Percentiles rank a stretch among this genome's conserved stretches.
These are phyloP conservation scores for Gracilaria domingensis DNA, from an alignment of 23 red algal genomes.

Conservation along the genomic window DNA sequence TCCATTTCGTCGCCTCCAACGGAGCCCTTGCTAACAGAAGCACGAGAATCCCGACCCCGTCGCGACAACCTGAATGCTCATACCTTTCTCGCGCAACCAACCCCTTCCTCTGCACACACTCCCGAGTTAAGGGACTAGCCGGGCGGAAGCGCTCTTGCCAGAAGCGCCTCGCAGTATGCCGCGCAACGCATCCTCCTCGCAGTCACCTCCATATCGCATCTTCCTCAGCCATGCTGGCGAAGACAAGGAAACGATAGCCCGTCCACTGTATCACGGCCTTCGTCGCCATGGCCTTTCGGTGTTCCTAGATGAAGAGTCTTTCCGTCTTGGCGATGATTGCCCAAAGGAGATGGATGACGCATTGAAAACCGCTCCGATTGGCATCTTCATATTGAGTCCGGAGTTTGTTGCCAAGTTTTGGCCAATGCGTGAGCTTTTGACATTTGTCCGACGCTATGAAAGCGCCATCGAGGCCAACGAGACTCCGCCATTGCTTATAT, in stretches of 20 bases:
- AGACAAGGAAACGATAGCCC: constrained; percentile 16
- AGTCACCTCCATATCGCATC: too few relatives aligned
- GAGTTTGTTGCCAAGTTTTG: constrained; percentile 2
- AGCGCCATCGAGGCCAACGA: not conserved
- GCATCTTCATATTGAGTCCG: not conserved
- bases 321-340: not conserved
- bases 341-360: not conserved
- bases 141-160: too few relatives aligned
- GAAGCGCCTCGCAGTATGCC: too few relatives aligned
- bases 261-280: not conserved
- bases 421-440: not conserved
- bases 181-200: too few relatives aligned
- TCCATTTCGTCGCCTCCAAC: too few relatives aligned
- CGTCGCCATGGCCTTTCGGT: not conserved
- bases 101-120: too few relatives aligned
- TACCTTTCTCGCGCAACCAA: too few relatives aligned
- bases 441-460: not conserved
- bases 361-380: not conserved
- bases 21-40: too few relatives aligned
- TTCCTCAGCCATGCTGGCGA: constrained; percentile 10
- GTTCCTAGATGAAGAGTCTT: not conserved
- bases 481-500: not conserved
- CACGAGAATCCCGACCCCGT: too few relatives aligned
- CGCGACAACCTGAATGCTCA: too few relatives aligned
- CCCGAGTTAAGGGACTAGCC: too few relatives aligned